Percentiles rank a stretch among this genome's conserved stretches.
Conservation (phyloP, 73 alveolate genomes). For the Chromera velia region DNA sequence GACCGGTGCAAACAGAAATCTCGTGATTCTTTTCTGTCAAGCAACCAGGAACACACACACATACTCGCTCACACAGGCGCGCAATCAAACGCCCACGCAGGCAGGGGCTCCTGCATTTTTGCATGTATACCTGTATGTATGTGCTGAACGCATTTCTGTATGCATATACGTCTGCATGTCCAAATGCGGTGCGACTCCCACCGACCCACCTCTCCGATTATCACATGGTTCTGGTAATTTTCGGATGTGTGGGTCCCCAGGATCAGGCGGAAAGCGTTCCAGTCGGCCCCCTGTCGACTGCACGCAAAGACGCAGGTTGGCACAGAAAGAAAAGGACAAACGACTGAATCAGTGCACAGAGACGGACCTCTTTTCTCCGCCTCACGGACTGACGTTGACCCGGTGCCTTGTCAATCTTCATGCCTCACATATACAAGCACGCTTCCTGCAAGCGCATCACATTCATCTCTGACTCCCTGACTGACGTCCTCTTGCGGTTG, state of each 20-base stretch:
- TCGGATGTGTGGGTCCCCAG: slow-evolving; percentile 92
- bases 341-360: not conserved
- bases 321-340: too few relatives aligned
- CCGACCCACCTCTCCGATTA: slow-evolving; percentile 69
- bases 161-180: slow-evolving; percentile 65
- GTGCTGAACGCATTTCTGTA: slow-evolving; percentile 58
- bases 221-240: slow-evolving; percentile 77
- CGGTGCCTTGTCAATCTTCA: too few relatives aligned
- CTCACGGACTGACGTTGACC: too few relatives aligned
- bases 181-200: not conserved
- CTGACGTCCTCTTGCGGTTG: slow-evolving; percentile 63
- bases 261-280: slow-evolving; percentile 65
- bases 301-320: too few relatives aligned
- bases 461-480: not conserved
- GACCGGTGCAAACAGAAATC: too few relatives aligned
- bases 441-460: not conserved
- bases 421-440: too few relatives aligned
- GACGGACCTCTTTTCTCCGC: not conserved
- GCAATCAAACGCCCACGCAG: not conserved
- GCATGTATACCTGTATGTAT: slow-evolving; percentile 44
- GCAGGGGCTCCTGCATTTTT: not conserved
- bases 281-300: slow-evolving; percentile 46
- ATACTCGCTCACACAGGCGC: too few relatives aligned
- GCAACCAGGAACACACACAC: too few relatives aligned
- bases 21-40: too few relatives aligned